Base-by-base conservation (phyloP, 208 protist genomes). In the Crithidia sp. region DNA sequence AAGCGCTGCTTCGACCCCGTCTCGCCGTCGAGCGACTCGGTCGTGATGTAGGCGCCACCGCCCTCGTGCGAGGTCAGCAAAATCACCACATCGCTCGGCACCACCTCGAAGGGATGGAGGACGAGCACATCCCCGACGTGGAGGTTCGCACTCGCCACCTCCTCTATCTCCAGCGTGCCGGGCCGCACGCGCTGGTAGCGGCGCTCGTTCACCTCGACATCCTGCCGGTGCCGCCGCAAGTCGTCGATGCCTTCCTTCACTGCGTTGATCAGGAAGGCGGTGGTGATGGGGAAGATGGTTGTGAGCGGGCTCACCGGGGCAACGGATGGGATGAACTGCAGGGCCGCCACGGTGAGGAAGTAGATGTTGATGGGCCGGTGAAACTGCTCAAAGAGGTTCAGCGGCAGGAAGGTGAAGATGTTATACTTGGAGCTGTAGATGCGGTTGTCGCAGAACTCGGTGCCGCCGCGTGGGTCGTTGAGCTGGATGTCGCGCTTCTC, bases 361-460 rank as follows among this genome's bases (percentile, higher is more conserved):
- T 99, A 99, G 19, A 96, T 58, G 72, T 98, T 99, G 77, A 98
- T 96, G 49, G 95, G 85, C 5, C 94, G 83, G n/a, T 87, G 76
- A 58, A 99, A 98, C 84, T 99, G 98, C 64, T 98, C 96, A 60
- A 86, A 98, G 5, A 99, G 77, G 60, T 98, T 98, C 40, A 97
- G 79, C 17, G 96, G 96, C 3, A 99, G 62, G 74, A 99, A 99
- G 37, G 89, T 99, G 13, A 98, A 57, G 16, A 97, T 36, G 52
- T 89, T 98, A 80, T 99, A 99, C 83, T 98, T 98, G n/a, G 92
- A 85, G 63, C 94, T 98, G 49, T 41, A 89, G 28, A 99, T 87
- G 44, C 70, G 71, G 72, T 99, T 99, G 74, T 76, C 72, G 56
- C 85, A 89, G 71, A 83, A 87, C 61, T 77, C 63, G 9, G 7